Evolutionary conservation across 1,284 basidiomycete species (phyloP), one percentile per base, ranked within the genome.

Genomic region (Phylloporus gajari): DNA sequence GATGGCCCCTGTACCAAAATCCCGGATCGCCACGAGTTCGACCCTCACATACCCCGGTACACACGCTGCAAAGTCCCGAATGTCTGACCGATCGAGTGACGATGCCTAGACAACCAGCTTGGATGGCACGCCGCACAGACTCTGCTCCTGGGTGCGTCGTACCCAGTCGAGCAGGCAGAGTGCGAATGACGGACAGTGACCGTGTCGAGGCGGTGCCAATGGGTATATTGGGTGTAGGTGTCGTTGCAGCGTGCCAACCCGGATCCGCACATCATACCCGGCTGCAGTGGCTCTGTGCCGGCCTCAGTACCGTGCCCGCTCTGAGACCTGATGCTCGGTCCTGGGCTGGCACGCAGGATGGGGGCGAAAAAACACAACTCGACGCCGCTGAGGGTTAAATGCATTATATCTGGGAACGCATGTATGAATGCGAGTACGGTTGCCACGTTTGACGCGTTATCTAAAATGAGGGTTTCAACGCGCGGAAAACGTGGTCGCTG

Each of bases 361-460:
- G 66, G 65, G 5, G 74, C 73, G n/a, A 65, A 80, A 76, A 13
- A 74, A 77, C 1, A 77, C 79, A 15, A 81, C 70, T 83, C 80
- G 21, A 77, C 67, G 5, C 81, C 78, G 3, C 80, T 78, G 12
- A 83, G 72, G 13, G 71, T 83, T 25, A 69, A 72, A 21, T 78
- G 68, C 1, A 71, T 70, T 38, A 70, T 61, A 12, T 32, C 68
- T 19, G 79, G 79, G 23, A 80, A 80, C 6, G 80, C 79, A 1
- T 78, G 75, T 58, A 83, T 72, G 63, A 83, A 81, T 0, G 78
- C 66, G 11, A 75, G 61, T 13, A 81, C 78, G 0, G 78, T 73
- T 6, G 70, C 73, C 25, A 73, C 70, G 27, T 67, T 82, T 15
- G 78, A 81, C 2, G 70, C 74, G 19, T 82, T 82, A n/a, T 81